Evolutionary conservation across 805 yeast genomes (phyloP).

Genomic region (Candida boidinii): DNA sequence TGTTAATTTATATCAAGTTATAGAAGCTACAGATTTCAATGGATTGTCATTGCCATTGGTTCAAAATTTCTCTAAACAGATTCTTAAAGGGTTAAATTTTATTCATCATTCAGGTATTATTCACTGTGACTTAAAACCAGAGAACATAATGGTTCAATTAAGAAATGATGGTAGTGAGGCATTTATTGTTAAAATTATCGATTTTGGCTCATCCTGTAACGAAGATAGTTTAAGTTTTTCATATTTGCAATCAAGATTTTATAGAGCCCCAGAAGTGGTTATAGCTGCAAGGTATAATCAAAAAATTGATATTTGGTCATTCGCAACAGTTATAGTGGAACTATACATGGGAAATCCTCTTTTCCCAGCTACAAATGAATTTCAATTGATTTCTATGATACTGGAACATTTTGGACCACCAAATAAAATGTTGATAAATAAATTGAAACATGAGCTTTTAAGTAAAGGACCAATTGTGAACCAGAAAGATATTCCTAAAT

Average conservation of each 20-base stretch:
- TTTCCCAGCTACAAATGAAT: slow-evolving; percentile 41
- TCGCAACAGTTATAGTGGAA: slow-evolving; percentile 90
- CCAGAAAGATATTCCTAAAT: no score
- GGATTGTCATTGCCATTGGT: slow-evolving; percentile 39
- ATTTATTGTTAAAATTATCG: slow-evolving; percentile 54
- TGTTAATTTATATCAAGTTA: slow-evolving; percentile 53
- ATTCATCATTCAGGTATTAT: slow-evolving; percentile 51
- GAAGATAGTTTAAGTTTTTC: slow-evolving; percentile 35
- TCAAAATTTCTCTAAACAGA: slow-evolving; percentile 40
- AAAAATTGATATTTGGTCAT: slow-evolving; percentile 80
- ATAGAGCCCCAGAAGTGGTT: slow-evolving; percentile 72
- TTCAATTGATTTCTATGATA: slow-evolving; percentile 35
- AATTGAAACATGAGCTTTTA: slow-evolving; percentile 29
- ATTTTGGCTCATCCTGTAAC: slow-evolving; percentile 65
- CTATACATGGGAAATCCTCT: slow-evolving; percentile 49
- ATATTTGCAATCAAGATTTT: slow-evolving; percentile 57
- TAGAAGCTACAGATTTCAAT: slow-evolving; percentile 39
- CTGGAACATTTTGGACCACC: slow-evolving; percentile 42
- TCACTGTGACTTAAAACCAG: slow-evolving; percentile 86
- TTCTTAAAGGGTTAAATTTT: slow-evolving; percentile 50
- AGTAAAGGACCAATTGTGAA: slow-evolving; percentile 26
- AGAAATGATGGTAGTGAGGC: slow-evolving; percentile 27
- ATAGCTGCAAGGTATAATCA: slow-evolving; percentile 53
- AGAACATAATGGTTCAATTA: slow-evolving; percentile 53
- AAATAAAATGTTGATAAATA: slow-evolving; percentile 27